A percentile compares a stretch with the other conserved stretches of the same genome.
phyloP scores from a whole-genome alignment of 306 rosid genomes.

The Begonia peltatifolia region DNA sequence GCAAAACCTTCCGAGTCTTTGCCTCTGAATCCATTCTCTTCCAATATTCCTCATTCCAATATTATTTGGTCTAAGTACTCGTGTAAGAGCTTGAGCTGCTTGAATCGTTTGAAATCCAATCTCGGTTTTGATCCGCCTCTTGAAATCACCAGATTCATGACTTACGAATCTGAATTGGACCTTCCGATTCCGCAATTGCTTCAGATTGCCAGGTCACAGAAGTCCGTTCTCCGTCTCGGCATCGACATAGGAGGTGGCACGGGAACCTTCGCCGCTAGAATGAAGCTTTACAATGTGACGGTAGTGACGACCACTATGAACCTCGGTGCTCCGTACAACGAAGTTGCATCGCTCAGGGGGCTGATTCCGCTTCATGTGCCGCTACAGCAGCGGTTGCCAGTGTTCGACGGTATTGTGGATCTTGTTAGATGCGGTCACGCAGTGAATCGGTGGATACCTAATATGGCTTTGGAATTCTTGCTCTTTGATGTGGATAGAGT shows the following conservation, averaged over 20 bases:
- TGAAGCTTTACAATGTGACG: conserved; percentile 69
- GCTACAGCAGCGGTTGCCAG: conserved; percentile 74
- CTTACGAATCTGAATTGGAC: conserved; percentile 51
- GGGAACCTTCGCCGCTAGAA: conserved; percentile 73
- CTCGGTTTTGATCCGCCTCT: conserved; percentile 41
- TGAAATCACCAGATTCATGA: conserved; percentile 28
- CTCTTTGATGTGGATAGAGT: conserved; percentile 70
- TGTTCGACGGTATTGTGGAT: conserved; percentile 78
- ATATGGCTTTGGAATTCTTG: conserved; percentile 62
- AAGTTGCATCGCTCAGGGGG: conserved; percentile 70
- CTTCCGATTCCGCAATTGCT: conserved; percentile 65
- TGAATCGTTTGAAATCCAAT: conserved; percentile 37
- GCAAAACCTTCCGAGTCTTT: conserved; percentile 39
- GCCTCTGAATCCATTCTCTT: conserved; percentile 36
- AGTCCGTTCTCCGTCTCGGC: conserved; percentile 57
- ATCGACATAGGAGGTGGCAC: conserved; percentile 81
- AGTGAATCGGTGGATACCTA: conserved; percentile 90
- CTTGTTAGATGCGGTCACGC: conserved; percentile 89
- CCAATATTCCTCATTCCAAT: conserved; percentile 38
- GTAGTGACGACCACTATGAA: conserved; percentile 76
- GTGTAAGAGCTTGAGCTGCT: conserved; percentile 61
- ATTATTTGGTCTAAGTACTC: conserved; percentile 60
- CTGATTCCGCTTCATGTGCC: conserved; percentile 85
- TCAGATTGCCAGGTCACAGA: conserved; percentile 54
- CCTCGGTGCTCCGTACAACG: conserved; percentile 61